Evolutionary conservation across 805 yeast genomes (phyloP).

Genomic region (Suhomyces xylopsoci): DNA sequence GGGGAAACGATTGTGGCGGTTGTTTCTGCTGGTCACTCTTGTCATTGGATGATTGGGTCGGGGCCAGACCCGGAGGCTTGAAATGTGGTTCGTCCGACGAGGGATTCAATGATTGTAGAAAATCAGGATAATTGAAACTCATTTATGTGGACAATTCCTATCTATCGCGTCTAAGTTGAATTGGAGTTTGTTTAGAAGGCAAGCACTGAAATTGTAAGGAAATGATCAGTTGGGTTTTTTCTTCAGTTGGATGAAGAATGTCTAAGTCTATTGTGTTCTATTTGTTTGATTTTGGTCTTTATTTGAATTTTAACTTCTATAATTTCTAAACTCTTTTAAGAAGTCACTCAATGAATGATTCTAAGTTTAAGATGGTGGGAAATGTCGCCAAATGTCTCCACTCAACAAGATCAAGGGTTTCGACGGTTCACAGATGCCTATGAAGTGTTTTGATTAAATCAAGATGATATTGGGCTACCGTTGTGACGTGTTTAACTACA

Average conservation of each 20-base stretch:
- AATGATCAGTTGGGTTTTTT: neutral
- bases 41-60: neutral
- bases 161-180: neutral
- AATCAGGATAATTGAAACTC: constrained; percentile 35
- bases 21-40: neutral
- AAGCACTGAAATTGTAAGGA: neutral
- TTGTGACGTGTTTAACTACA: neutral
- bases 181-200: neutral
- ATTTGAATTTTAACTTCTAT: neutral
- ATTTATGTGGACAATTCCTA: neutral
- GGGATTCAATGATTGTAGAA: constrained; percentile 17
- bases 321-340: neutral
- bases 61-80: neutral
- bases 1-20: neutral
- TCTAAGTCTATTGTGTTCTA: neutral
- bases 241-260: neutral
- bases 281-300: neutral
- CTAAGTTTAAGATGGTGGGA: neutral
- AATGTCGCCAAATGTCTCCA: neutral
- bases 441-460: neutral
- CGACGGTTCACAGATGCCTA: neutral
- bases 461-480: neutral
- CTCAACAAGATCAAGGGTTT: neutral
- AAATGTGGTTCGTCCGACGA: neutral
- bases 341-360: neutral